phyloP scores from a whole-genome alignment of 2,329 filamentous ascomycete species.

The Penicillium thymicola region DNA sequence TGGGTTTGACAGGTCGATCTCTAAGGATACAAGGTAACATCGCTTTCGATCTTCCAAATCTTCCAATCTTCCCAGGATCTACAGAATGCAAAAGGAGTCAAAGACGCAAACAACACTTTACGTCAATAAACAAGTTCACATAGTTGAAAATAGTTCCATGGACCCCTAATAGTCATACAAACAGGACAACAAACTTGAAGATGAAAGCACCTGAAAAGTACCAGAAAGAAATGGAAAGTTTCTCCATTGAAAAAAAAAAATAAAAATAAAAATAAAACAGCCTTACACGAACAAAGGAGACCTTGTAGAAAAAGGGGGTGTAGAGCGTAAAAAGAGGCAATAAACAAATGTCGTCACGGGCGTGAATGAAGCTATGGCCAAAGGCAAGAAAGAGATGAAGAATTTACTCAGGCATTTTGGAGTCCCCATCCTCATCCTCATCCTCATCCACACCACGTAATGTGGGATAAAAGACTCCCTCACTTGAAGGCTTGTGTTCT shows the following conservation, averaged over 20 bases:
- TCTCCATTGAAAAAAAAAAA: background rate
- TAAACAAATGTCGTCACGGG: slow-evolving; percentile 18
- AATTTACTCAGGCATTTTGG: slow-evolving; percentile 33
- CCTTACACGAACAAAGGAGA: background rate
- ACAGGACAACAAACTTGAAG: slow-evolving; percentile 6
- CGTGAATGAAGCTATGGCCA: slow-evolving; percentile 11
- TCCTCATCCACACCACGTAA: slow-evolving; percentile 34
- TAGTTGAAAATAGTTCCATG: background rate
- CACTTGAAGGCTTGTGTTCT: slow-evolving; percentile 25
- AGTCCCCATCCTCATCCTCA: slow-evolving; percentile 36
- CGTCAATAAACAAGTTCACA: slow-evolving; percentile 20
- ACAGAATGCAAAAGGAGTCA: background rate
- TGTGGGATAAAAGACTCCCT: slow-evolving; percentile 33
- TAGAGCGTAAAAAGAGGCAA: slow-evolving; percentile 4
- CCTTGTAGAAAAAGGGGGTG: background rate
- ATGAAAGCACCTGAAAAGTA: slow-evolving; percentile 5
- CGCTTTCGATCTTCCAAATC: background rate
- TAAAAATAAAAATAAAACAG: background rate
- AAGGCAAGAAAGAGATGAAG: background rate
- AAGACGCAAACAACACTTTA: slow-evolving; percentile 22
- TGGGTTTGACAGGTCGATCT: slow-evolving; percentile 24
- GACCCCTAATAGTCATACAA: slow-evolving; percentile 21
- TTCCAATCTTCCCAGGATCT: background rate
- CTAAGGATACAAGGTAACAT: background rate
- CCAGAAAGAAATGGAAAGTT: slow-evolving; percentile 8